phyloP scores from a whole-genome alignment of 352 stramenopile species.

The Phytophthora hybrid region DNA sequence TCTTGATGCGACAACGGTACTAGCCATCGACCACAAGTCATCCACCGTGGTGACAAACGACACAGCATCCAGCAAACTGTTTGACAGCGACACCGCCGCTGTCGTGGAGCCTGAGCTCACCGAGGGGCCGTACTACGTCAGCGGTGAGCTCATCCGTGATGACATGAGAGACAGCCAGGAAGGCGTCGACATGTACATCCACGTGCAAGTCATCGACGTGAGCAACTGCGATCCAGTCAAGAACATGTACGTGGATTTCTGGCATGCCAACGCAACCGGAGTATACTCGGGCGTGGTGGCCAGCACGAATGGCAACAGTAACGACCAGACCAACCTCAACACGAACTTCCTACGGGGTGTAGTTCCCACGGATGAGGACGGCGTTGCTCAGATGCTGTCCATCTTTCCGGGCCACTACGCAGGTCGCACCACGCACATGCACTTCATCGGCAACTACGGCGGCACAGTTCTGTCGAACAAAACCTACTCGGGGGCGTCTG shows the following conservation, averaged over 20 bases:
- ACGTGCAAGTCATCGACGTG: conserved; percentile 38
- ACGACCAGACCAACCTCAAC: conserved; percentile 26
- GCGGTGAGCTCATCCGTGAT: conserved; percentile 29
- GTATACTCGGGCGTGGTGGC: conserved; percentile 41
- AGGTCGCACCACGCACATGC: conserved; percentile 30
- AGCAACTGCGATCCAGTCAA: conserved; percentile 31
- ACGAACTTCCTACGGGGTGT: conserved; percentile 36
- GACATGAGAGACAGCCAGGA: conserved; percentile 33
- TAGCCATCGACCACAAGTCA: conserved; percentile 28
- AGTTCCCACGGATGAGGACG: conserved; percentile 29
- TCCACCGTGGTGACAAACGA: conserved; percentile 8
- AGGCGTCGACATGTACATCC: conserved; percentile 32
- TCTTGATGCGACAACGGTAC: background rate
- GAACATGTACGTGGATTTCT: conserved; percentile 38
- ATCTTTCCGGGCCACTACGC: conserved; percentile 38
- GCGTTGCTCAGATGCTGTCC: conserved; percentile 35
- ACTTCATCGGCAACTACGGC: conserved; percentile 31
- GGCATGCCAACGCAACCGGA: conserved; percentile 36
- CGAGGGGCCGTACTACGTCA: conserved; percentile 38
- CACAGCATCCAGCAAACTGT: conserved; percentile 23
- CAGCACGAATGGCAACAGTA: conserved; percentile 30
- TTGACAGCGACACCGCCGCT: conserved; percentile 14
- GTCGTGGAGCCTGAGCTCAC: conserved; percentile 36
- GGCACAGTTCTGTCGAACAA: conserved; percentile 32
- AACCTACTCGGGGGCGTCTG: conserved; percentile 34